Evolutionary conservation across 2,329 filamentous ascomycete species (phyloP), one percentile per base, ranked within the genome.

Genomic region (Pseudogymnoascus sp.): DNA sequence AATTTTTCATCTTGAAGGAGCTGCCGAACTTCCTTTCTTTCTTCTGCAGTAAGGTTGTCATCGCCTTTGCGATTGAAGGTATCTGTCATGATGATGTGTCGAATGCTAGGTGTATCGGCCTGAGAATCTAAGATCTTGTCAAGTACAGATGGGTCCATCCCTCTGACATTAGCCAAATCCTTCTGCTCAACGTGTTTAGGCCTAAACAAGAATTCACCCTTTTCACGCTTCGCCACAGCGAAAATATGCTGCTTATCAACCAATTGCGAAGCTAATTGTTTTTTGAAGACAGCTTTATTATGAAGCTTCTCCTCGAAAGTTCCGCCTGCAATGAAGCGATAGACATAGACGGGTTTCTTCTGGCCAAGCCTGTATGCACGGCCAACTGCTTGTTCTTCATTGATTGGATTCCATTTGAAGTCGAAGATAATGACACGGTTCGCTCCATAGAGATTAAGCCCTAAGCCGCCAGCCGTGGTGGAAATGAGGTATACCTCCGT

Each of bases 391-490:
- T 97, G 93, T 70, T 92, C 87, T 73, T 96, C 93, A 71, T 87
- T 81, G 4, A 86, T 82, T 0, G 93, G 93, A 67, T 93, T 95
- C 76, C 87, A 96, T 66, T 82, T 80, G 71, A 89, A 91, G 72
- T 97, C 93, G 63, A 96, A 89, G 18, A 97, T 88, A 18, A 97
- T 83, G 1, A 96, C 90, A 18, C 93, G 85, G 72, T 92, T 96
- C 1, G 93, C 93, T 1, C 88, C 87, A 42, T 85, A 84, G 11
- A 97, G 88, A 67, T 97, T 97, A 60, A 96, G 79, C 0, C 93
- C 93, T 1, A 92, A 77, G 0, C 91, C 91, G 21, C 92, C 93
- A 7, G 93, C 91, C 65, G 76, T 86, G 0, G 91, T 96, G 0
- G 91, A 96, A 64, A 96, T 91, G 1, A 97, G 77, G 71, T 90